Base-by-base conservation (phyloP, 306 rosid species). In the Abrus precatorius region DNA sequence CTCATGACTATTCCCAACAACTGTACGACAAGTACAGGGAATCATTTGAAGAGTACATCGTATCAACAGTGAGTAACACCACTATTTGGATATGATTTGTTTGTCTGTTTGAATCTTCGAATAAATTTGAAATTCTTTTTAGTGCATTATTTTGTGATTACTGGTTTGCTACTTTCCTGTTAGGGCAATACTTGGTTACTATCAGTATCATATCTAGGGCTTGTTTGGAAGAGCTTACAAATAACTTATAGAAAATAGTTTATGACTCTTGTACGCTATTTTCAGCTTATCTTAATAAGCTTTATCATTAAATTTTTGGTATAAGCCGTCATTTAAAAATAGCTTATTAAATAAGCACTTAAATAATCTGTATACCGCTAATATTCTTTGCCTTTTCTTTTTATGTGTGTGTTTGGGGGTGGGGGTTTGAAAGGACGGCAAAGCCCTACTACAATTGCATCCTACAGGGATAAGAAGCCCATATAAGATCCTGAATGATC, bases 1-100 rank as follows among this genome's bases (percentile, higher is more conserved):
- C 97, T 12, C 88, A 88, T 76, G 97, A 90, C 73, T 90, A 86
- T 80, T 92, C 94, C 36, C 97, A 92, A 73, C 92, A 90, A 47
- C 80, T 92, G 52, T 92, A 92, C 82, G 97, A 90, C 82, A 92
- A 88, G 79, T 92, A 92, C 48, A 77, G 53, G 54, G 94, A 90
- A 59, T 82, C 90, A 8, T 89, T 92, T 77, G 90, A 87, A 82
- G 91, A 87, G 64, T 90, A 90, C 77, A 88, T 90, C 34, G 1
- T 80, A 49, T 74, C 86, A 52, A 83, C 90, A 5, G 97, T 91
- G 82, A 87, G 90, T 84, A 32, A 62, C 14, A 9, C 38, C 2
- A 13, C 40, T 55, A 9, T 70, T 45, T 66, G 33, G 20, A 12
- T 61, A 36, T 74, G 59, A 59, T 57, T 74, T 10, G 55, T 27